Base-by-base conservation (phyloP, 2,329 filamentous ascomycete genomes). In the Ophiocordyceps robertsii region DNA sequence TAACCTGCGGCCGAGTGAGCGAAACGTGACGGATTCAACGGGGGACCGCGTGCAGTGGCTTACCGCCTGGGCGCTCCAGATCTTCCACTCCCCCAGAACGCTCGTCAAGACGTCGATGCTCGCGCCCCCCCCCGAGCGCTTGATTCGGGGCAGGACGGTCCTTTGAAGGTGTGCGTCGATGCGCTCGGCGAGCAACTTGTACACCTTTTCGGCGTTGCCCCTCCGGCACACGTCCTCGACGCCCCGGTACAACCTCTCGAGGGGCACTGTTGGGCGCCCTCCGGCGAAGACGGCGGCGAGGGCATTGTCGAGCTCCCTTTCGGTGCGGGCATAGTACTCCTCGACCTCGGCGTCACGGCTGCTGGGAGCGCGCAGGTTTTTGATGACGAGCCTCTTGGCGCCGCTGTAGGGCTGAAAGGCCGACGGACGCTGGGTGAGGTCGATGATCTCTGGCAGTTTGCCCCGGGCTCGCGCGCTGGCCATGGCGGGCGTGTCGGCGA, bases 191-290 rank as follows among this genome's bases (percentile, higher is more conserved):
- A 96, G 67, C 56, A 75, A 72, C 35, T 73, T 67, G 52, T 80
- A 84, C 42, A 95, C 63, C 43, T 77, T 71, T 16, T 73, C 70
- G 2, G 85, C 82, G 52, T 79, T 75, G 1, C 82, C 84, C 53
- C 84, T 82, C 42, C 87, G 75, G 59, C 92, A 98, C 11, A 94
- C 72, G 57, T 95, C 88, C 69, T 98, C 92, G 1, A 94, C 86
- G 5, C 84, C 86, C 39, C 86, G 78, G 59, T 95, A 96, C 13
- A 98, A 69, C 52, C 85, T 81, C 62, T 96, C 92, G 32, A 94
- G 69, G n/a, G 89, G 89, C 46, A 76, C 68, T n/a, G 65, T 63
- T 1, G 84, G 75, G 42, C 73, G 73, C 46, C 68, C 62, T 35
- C 76, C 73, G 7, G 68, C 67, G 56, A 96, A 90, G 21, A 96